Base-by-base conservation (phyloP, 768 basidiomycete species). In the Trametes cubensis region DNA sequence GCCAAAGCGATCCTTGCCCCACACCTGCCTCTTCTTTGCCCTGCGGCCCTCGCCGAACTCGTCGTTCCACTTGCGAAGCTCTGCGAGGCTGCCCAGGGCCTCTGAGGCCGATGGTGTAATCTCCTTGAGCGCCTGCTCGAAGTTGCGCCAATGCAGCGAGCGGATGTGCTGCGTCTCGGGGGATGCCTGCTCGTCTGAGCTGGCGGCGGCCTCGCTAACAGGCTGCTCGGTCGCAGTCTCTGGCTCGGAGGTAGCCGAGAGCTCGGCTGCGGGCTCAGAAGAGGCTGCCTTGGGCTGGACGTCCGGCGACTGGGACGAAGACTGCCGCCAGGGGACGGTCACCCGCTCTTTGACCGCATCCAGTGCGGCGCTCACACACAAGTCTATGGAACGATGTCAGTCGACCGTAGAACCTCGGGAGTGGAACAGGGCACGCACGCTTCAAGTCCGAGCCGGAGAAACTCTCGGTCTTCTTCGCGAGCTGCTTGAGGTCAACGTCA, bases 371-470 rank as follows among this genome's bases (percentile, higher is more conserved):
- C 92, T 87, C 26, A 98, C 95, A 72, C 94, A 95, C 21, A 97
- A 76, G 75, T 98, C 95, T 97, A 68, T 8, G 55, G 51, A n/a
- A 55, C 53, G 26, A 47, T n/a, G 59, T 62, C 48, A 61, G 52
- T 34, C 61, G 10, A 65, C 20, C 23, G 59, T 40, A 28, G 69
- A 39, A 45, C 50, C 20, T 30, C 38, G 48, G 23, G 17, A 25
- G 25, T 55, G 45, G 50, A 41, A 39, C 47, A 15, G 23, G 3
- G 56, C 17, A 79, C 90, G 71, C 61, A 96, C 95, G 93, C 75
- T 96, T 97, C 61, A 98, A 79, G 73, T 98, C 95, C 26, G 94
- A 96, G 17, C 95, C 95, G 59, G 95, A 98, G 74, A 94, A 98
- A 55, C 83, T 85, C 56, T 91, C 90, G 0, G 93, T 93, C 72